Percentiles rank a stretch among this genome's conserved stretches.
phyloP scores from a whole-genome alignment of 1,139 yeast genomes.

The Nakaseomyces bracarensis region DNA sequence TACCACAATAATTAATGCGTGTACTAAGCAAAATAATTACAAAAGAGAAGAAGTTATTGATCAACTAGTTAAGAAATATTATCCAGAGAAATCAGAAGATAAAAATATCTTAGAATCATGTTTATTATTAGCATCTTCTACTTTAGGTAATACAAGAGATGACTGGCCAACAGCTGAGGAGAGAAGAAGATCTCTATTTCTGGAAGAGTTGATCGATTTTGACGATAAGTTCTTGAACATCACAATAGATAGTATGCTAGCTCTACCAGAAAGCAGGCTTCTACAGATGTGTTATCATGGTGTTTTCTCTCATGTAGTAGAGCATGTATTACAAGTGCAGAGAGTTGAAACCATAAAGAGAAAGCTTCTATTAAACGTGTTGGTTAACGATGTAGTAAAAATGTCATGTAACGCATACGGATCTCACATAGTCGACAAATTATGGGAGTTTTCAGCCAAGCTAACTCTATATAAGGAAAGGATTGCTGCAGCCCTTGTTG shows the following conservation, averaged over 20 bases:
- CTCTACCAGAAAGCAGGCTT: slow-evolving; percentile 50
- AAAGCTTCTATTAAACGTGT: slow-evolving; percentile 56
- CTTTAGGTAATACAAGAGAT: slow-evolving; percentile 71
- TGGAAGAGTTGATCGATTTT: slow-evolving; percentile 62
- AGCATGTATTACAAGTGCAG: slow-evolving; percentile 47
- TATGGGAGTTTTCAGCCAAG: slow-evolving; percentile 71
- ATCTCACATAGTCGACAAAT: slow-evolving; percentile 78
- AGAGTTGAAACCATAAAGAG: slow-evolving; percentile 50
- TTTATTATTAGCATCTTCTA: slow-evolving; percentile 55
- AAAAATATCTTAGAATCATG: slow-evolving; percentile 57
- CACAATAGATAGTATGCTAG: slow-evolving; percentile 53
- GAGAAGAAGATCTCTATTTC: slow-evolving; percentile 67
- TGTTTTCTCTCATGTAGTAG: slow-evolving; percentile 80
- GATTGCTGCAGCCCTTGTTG: slow-evolving; percentile 59
- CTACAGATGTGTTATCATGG: slow-evolving; percentile 77
- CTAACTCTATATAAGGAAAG: slow-evolving; percentile 82
- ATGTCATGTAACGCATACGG: slow-evolving; percentile 84
- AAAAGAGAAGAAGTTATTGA: slow-evolving; percentile 56
- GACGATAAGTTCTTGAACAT: slow-evolving; percentile 52
- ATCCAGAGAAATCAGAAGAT: slow-evolving; percentile 40
- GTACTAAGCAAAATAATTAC: slow-evolving; percentile 50
- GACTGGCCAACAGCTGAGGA: slow-evolving; percentile 93
- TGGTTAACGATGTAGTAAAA: slow-evolving; percentile 46
- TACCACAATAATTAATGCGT: slow-evolving; percentile 58
- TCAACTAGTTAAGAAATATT: slow-evolving; percentile 52